Percentiles rank a stretch among this genome's conserved stretches.
phyloP scores from a whole-genome alignment of 2,329 filamentous ascomycete genomes.

The Coniochaeta ligniaria region DNA sequence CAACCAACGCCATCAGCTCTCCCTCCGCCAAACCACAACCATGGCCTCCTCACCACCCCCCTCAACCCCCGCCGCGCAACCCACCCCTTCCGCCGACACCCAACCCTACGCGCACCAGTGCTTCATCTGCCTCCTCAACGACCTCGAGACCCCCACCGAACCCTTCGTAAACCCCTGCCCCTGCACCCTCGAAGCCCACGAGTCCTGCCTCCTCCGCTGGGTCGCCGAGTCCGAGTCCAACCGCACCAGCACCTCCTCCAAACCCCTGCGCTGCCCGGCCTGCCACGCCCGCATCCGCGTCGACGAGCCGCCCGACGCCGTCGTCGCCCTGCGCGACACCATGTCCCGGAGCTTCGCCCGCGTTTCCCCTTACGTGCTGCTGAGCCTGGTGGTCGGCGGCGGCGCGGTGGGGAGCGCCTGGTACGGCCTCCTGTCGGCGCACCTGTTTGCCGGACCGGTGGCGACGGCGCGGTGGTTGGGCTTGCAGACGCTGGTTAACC shows the following conservation, averaged over 20 bases:
- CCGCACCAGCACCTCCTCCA: slow-evolving; percentile 44
- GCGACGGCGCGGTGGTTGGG: slow-evolving; percentile 33
- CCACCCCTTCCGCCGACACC: neutral
- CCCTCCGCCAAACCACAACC: neutral
- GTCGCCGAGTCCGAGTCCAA: slow-evolving; percentile 77
- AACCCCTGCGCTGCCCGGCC: slow-evolving; percentile 75
- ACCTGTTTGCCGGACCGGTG: slow-evolving; percentile 43
- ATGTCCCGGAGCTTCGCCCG: slow-evolving; percentile 48
- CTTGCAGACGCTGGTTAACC: slow-evolving; percentile 7
- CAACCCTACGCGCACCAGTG: slow-evolving; percentile 23
- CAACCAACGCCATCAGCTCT: too few relatives aligned
- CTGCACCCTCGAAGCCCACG: slow-evolving; percentile 85
- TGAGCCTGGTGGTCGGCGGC: slow-evolving; percentile 48
- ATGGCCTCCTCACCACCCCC: neutral
- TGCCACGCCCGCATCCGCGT: slow-evolving; percentile 80
- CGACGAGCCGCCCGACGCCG: slow-evolving; percentile 63
- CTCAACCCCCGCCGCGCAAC: neutral
- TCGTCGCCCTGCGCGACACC: slow-evolving; percentile 60
- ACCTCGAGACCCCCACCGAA: slow-evolving; percentile 38
- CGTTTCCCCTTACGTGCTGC: slow-evolving; percentile 55
- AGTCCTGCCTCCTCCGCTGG: slow-evolving; percentile 85
- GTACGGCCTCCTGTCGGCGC: slow-evolving; percentile 45
- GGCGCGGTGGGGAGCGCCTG: slow-evolving; percentile 43
- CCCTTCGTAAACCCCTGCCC: slow-evolving; percentile 84
- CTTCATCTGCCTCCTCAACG: slow-evolving; percentile 57